phyloP scores from a whole-genome alignment of 106 monocot species.

The Dioscorea dumetorum region DNA sequence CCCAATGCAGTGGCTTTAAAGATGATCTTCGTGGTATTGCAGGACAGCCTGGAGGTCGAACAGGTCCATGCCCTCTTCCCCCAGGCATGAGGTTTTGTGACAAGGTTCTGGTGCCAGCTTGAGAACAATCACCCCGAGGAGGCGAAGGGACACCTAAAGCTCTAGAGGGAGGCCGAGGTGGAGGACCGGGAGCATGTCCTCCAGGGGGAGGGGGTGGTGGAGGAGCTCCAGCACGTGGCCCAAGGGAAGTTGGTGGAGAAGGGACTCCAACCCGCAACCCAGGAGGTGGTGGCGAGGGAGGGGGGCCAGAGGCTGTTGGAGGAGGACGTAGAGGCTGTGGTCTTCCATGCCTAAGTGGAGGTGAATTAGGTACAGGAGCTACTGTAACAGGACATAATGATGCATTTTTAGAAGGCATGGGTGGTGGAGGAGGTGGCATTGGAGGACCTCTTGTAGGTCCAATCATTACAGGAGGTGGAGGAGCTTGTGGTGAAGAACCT shows the following conservation, averaged over 20 bases:
- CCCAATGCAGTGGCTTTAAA: conserved; percentile 95
- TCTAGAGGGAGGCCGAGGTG: not conserved
- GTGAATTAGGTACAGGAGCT: conserved; percentile 6
- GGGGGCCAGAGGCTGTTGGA: conserved; percentile 4
- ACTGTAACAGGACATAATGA: not conserved
- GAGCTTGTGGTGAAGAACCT: not conserved
- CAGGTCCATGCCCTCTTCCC: conserved; percentile 52
- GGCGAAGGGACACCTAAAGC: conserved; percentile 49
- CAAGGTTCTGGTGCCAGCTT: conserved; percentile 16
- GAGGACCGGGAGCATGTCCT: conserved; percentile 3
- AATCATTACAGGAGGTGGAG: not conserved
- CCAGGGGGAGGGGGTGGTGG: conserved; percentile 22
- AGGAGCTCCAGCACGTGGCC: not conserved
- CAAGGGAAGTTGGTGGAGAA: conserved; percentile 1
- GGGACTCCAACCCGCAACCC: not conserved
- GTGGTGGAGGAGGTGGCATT: conserved; percentile 1
- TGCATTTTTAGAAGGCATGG: conserved; percentile 16
- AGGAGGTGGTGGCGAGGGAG: conserved; percentile 40
- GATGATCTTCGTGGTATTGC: conserved; percentile 43
- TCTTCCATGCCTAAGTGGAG: conserved; percentile 7
- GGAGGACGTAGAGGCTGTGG: conserved; percentile 17
- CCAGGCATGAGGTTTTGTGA: conserved; percentile 16
- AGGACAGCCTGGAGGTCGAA: conserved; percentile 20
- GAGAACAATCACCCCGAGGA: conserved; percentile 15
- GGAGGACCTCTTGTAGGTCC: not conserved